Percentiles rank a stretch among this genome's conserved stretches.
phyloP scores from a whole-genome alignment of 2,329 filamentous ascomycete genomes.

The Claviceps purpurea region DNA sequence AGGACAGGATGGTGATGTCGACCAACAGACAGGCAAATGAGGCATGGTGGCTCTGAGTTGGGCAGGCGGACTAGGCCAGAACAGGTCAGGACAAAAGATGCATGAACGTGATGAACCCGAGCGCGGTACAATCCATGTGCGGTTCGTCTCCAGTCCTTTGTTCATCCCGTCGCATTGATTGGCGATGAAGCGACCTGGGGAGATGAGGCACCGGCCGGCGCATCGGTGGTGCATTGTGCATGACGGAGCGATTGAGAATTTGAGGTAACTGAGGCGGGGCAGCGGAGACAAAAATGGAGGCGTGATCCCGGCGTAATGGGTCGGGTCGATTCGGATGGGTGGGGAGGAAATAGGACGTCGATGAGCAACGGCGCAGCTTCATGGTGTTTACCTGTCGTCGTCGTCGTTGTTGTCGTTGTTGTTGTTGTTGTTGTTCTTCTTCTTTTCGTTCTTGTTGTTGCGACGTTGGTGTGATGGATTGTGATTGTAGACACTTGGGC shows the following conservation, averaged over 20 bases:
- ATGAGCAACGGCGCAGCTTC: background rate
- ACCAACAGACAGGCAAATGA: background rate
- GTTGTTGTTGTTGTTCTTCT: background rate
- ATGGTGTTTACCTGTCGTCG: background rate
- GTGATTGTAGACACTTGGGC: too few species aligned
- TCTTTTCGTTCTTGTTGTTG: background rate
- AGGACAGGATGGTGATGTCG: background rate
- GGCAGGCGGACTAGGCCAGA: background rate
- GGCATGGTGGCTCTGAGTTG: background rate
- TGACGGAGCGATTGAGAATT: background rate
- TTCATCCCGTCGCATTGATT: background rate
- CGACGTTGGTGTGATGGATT: too few species aligned
- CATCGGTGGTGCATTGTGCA: background rate
- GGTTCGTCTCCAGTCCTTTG: background rate
- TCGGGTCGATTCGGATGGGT: background rate
- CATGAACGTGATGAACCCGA: background rate
- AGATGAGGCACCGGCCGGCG: too few species aligned
- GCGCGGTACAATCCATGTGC: background rate
- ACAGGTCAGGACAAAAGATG: background rate
- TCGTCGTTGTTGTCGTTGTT: background rate
- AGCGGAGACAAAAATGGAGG: background rate
- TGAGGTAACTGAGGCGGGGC: background rate
- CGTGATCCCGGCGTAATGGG: background rate
- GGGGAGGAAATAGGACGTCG: background rate
- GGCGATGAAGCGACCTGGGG: too few species aligned